Conservation (phyloP, 2,329 filamentous ascomycete genomes). For the Pseudocercospora crystallina region DNA sequence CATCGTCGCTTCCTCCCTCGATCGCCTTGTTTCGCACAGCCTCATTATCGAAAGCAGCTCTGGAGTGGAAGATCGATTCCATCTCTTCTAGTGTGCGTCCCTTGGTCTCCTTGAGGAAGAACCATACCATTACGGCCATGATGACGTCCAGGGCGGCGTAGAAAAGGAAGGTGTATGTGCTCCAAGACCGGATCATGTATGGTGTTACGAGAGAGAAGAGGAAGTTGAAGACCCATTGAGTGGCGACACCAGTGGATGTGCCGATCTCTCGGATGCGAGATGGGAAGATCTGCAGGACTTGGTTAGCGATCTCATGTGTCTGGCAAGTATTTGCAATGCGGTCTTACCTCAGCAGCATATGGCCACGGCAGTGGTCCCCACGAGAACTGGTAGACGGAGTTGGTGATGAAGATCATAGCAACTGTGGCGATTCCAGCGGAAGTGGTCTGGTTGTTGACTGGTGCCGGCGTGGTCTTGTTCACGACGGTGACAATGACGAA, state of each 20-base stretch:
- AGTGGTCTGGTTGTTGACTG: constrained; percentile 28
- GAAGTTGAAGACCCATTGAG: constrained; percentile 56
- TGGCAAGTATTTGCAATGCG: constrained; percentile 25
- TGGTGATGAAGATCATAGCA: constrained; percentile 56
- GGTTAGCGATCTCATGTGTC: not conserved
- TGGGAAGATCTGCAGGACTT: constrained; percentile 46
- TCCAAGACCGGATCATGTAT: constrained; percentile 53
- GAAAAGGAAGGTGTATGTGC: constrained; percentile 45
- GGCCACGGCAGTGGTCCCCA: constrained; percentile 55
- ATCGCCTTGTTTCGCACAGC: constrained; percentile 19
- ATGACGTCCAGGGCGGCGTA: constrained; percentile 49
- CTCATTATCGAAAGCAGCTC: constrained; percentile 29
- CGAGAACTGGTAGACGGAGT: constrained; percentile 53
- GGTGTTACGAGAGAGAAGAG: constrained; percentile 51
- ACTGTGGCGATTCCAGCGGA: constrained; percentile 52
- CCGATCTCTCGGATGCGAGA: constrained; percentile 52
- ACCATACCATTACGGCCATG: constrained; percentile 42
- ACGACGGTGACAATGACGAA: constrained; percentile 38
- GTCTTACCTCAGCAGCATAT: constrained; percentile 42
- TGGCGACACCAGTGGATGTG: constrained; percentile 51
- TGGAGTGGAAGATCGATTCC: constrained; percentile 29
- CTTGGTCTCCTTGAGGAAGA: constrained; percentile 41
- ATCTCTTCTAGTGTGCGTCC: constrained; percentile 39
- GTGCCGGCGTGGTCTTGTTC: constrained; percentile 33
- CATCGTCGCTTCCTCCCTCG: constrained; percentile 17